Evolutionary conservation across 768 basidiomycete genomes (phyloP).

Genomic region (Hypholoma sublateritium): DNA sequence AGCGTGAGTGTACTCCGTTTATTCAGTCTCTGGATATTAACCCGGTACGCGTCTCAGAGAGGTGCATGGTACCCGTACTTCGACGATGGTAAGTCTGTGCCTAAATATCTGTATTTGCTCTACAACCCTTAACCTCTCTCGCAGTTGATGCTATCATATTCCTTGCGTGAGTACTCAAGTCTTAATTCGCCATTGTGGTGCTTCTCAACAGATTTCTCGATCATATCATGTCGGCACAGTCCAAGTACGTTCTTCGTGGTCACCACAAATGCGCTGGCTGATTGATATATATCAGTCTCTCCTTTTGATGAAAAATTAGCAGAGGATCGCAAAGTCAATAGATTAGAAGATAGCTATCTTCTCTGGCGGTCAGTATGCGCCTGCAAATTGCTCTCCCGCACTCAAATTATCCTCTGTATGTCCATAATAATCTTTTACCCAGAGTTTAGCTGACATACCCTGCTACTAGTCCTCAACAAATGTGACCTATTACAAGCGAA

Average conservation of each 20-base stretch:
- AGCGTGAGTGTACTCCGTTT: conserved; percentile 41
- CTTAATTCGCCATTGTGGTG: not conserved
- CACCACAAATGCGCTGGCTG: not conserved
- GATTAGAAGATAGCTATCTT: conserved; percentile 73
- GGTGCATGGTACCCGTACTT: conserved; percentile 81
- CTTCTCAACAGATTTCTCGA: conserved; percentile 7
- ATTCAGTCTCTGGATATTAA: conserved; percentile 9
- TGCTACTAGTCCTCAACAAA: conserved; percentile 57
- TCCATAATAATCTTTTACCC: conserved; percentile 3
- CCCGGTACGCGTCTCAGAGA: conserved; percentile 40
- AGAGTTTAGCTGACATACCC: not conserved
- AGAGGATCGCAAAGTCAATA: conserved; percentile 69
- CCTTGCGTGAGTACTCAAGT: conserved; percentile 50
- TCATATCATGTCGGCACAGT: conserved; percentile 19
- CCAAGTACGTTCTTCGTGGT: conserved; percentile 35
- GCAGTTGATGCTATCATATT: conserved; percentile 81
- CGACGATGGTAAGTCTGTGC: conserved; percentile 53
- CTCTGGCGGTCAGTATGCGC: conserved; percentile 77
- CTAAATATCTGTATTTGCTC: not conserved
- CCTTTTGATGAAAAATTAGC: conserved; percentile 80
- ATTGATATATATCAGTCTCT: conserved; percentile 44
- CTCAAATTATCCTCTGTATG: conserved; percentile 55
- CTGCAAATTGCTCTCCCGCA: conserved; percentile 60
- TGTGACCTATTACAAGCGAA: conserved; percentile 76
- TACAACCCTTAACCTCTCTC: conserved; percentile 10